Percentiles rank a stretch among this genome's conserved stretches.
Conservation (phyloP, 768 basidiomycete species). For the Trametes meyenii region DNA sequence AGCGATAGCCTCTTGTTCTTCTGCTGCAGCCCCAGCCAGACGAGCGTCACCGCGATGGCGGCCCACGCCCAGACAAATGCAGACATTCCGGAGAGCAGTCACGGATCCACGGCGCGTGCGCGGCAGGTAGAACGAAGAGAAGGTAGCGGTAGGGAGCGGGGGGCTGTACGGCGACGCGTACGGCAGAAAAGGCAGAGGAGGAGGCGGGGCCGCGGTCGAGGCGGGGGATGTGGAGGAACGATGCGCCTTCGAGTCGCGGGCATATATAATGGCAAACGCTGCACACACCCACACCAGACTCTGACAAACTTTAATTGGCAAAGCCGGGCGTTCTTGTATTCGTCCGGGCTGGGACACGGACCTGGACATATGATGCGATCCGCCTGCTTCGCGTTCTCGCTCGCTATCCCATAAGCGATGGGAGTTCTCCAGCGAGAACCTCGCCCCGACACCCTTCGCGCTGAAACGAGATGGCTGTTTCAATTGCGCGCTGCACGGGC, state of each 20-base stretch:
- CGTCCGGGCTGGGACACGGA: slow-evolving; percentile 6
- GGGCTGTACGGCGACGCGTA: slow-evolving; percentile 5
- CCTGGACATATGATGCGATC: slow-evolving; percentile 20
- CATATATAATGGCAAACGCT: neutral
- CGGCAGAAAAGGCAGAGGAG: neutral
- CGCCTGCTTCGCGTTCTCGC: slow-evolving; percentile 5
- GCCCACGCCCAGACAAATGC: slow-evolving; percentile 16
- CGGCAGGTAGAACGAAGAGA: slow-evolving; percentile 1
- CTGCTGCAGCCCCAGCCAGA: slow-evolving; percentile 19
- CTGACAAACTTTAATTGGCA: slow-evolving; percentile 25
- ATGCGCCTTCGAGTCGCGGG: neutral
- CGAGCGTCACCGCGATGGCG: slow-evolving; percentile 11
- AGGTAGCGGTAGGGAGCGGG: slow-evolving; percentile 10
- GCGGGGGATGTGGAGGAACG: neutral
- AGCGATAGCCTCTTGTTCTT: slow-evolving; percentile 19
- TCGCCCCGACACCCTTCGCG: neutral
- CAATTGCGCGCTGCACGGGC: neutral
- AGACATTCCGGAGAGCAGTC: slow-evolving; percentile 24
- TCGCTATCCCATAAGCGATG: slow-evolving; percentile 17
- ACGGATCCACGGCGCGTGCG: slow-evolving; percentile 19
- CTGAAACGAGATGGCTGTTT: neutral
- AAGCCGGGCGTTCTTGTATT: slow-evolving; percentile 14
- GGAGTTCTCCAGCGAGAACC: neutral
- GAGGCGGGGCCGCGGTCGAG: neutral
- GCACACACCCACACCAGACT: slow-evolving; percentile 7